phyloP scores from a whole-genome alignment of 1,139 yeast genomes.

The Geotrichum fermentans region DNA sequence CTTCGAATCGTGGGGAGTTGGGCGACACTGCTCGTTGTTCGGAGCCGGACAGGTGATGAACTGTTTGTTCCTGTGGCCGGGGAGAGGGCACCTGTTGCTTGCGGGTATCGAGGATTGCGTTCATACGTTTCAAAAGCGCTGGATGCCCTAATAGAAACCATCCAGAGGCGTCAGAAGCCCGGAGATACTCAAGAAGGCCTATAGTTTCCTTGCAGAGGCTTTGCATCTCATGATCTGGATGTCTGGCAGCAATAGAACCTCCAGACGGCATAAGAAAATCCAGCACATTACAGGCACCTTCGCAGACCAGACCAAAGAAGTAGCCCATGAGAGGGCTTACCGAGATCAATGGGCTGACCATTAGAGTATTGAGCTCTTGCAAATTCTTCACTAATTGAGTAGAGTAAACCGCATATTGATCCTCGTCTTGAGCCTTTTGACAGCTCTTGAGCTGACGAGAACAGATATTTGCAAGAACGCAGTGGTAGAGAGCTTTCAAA shows the following conservation, averaged over 20 bases:
- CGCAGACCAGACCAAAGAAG: conserved; percentile 16
- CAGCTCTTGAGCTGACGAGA: conserved; percentile 6
- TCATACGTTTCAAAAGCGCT: neutral
- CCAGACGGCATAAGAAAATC: too few relatives aligned
- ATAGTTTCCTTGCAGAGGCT: neutral
- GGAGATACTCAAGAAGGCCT: neutral
- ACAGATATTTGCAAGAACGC: conserved; percentile 24
- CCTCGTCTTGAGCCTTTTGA: neutral
- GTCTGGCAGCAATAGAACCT: too few relatives aligned
- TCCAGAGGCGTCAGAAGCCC: neutral
- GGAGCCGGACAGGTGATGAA: too few relatives aligned
- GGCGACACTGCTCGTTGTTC: too few relatives aligned
- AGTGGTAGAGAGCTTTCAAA: conserved; percentile 31
- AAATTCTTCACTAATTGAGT: conserved; percentile 16
- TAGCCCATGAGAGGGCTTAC: conserved; percentile 30
- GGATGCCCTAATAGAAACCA: neutral
- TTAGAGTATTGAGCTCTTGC: conserved; percentile 22
- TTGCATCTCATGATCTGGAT: neutral
- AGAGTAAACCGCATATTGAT: neutral
- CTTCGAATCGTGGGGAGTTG: too few relatives aligned
- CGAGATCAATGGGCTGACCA: conserved; percentile 31
- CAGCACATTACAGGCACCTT: conserved; percentile 4
- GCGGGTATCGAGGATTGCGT: neutral
- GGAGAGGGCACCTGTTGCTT: neutral
- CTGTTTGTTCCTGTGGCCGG: too few relatives aligned